Conservation (phyloP, 495 filamentous ascomycete genomes). For the Evansstolkia leycettana region DNA sequence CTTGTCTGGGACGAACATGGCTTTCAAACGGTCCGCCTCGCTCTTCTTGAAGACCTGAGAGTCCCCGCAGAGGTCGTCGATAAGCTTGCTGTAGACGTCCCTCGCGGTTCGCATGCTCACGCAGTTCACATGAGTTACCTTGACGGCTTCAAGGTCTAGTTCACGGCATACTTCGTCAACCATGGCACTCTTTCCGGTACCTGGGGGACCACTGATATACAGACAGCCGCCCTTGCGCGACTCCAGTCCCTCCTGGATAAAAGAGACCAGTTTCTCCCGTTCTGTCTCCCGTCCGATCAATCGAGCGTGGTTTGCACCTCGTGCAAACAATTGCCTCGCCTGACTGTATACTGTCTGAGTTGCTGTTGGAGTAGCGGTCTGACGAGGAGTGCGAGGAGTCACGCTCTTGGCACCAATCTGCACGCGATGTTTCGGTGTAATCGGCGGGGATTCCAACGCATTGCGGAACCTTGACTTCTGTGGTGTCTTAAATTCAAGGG, state of each 20-base stretch:
- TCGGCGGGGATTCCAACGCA: slow-evolving; percentile 46
- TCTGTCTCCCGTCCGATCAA: slow-evolving; percentile 79
- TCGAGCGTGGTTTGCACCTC: slow-evolving; percentile 59
- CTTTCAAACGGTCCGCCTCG: slow-evolving; percentile 44
- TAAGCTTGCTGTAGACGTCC: slow-evolving; percentile 67
- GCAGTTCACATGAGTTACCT: slow-evolving; percentile 79
- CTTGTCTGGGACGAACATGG: slow-evolving; percentile 50
- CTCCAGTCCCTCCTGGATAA: slow-evolving; percentile 52
- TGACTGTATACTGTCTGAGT: slow-evolving; percentile 67
- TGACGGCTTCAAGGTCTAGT: slow-evolving; percentile 37
- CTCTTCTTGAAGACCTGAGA: slow-evolving; percentile 44
- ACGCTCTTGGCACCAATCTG: slow-evolving; percentile 46
- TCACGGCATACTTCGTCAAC: slow-evolving; percentile 64
- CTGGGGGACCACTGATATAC: slow-evolving; percentile 91
- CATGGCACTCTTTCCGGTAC: slow-evolving; percentile 93
- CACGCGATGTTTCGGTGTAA: slow-evolving; percentile 61
- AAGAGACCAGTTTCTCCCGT: slow-evolving; percentile 51
- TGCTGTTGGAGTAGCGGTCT: slow-evolving; percentile 39
- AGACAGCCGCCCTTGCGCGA: slow-evolving; percentile 64
- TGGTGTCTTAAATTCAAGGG: slow-evolving; percentile 36
- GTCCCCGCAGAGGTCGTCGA: slow-evolving; percentile 49
- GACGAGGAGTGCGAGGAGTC: slow-evolving; percentile 48
- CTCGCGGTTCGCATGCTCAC: slow-evolving; percentile 81
- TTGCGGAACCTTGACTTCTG: slow-evolving; percentile 57
- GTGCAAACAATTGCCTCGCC: slow-evolving; percentile 77